Percentiles rank a stretch among this genome's conserved stretches.
phyloP scores from a whole-genome alignment of 2,329 filamentous ascomycete genomes.

The Aspergillus uvarum region DNA sequence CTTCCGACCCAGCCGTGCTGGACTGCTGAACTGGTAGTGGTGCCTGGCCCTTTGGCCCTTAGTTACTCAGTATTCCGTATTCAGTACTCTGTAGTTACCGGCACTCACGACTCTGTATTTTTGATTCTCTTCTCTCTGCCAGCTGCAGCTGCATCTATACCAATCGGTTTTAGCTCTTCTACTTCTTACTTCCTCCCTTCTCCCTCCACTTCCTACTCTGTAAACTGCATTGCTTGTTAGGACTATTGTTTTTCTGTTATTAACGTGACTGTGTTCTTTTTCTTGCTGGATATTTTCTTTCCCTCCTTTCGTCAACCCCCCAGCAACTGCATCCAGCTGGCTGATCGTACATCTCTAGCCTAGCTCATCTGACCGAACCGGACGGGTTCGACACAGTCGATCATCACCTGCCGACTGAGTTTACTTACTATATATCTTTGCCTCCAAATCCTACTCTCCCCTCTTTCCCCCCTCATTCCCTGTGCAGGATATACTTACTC shows the following conservation, averaged over 20 bases:
- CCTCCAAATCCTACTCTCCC: neutral
- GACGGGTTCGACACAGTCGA: neutral
- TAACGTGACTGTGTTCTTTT: too few species aligned
- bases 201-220: neutral
- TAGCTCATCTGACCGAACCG: neutral
- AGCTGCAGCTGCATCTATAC: neutral
- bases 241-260: neutral
- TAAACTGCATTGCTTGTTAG: neutral
- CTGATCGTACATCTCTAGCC: neutral
- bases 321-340: neutral
- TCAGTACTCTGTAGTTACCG: neutral
- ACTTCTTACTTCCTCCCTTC: neutral
- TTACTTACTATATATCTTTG: neutral
- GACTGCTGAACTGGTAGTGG: neutral
- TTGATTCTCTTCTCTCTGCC: neutral
- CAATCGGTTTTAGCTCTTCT: neutral
- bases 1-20: slow-evolving; percentile 19
- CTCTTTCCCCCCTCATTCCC: too few species aligned
- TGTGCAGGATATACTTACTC: too few species aligned
- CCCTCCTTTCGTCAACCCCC: neutral
- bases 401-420: neutral
- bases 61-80: neutral
- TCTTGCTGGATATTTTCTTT: neutral
- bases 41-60: slow-evolving; percentile 10
- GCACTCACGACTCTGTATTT: neutral